Base-by-base conservation (phyloP, 169 alveolate genomes). In the Cardiosporidium cionae region DNA sequence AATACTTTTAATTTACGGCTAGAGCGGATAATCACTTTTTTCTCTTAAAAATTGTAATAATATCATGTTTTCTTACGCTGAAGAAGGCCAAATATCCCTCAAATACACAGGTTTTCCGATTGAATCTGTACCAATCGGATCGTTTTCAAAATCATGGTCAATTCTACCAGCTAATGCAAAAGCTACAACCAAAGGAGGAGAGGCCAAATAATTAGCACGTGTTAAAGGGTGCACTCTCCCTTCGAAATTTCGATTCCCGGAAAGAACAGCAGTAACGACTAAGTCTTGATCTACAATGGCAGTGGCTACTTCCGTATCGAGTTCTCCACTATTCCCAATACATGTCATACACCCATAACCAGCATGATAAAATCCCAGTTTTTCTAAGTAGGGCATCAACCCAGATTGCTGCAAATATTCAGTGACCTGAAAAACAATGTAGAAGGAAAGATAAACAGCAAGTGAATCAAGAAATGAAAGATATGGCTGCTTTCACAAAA, bases 331-430 rank as follows among this genome's bases (percentile, higher is more conserved):
- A 87, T 95, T 95, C 7, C 99, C 99, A 67, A 95, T 95, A 84
- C 99, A 95, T 7, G 99, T 95, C 99, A 94, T 94, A 88, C 99
- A 95, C 7, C 99, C 99, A 87, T 91, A 95, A 22, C 98, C 98
- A 29, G 97, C 96, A 23, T 85, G 84, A 53, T 93, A 87, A 84
- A 95, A 95, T 27, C 98, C 98, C 23, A 95, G 87, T 29, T 34
- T 23, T 74, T 77, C 66, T 32, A 74, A 76, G 29, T 31, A 34
- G 71, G 52, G 28, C 22, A 29, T 32, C 31, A 74, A 74, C 2
- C 77, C 82, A 0, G 82, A 23, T 32, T 25, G 32, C 23, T 27
- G 29, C 23, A 68, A 54, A 31, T 68, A 73, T 63, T 52, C 72
- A 3, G 74, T 32, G 6, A n/a, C n/a, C n/a, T n/a, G n/a, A n/a